Base-by-base conservation (phyloP, 176 grass and related monocot species). In the Carex littledalei region DNA sequence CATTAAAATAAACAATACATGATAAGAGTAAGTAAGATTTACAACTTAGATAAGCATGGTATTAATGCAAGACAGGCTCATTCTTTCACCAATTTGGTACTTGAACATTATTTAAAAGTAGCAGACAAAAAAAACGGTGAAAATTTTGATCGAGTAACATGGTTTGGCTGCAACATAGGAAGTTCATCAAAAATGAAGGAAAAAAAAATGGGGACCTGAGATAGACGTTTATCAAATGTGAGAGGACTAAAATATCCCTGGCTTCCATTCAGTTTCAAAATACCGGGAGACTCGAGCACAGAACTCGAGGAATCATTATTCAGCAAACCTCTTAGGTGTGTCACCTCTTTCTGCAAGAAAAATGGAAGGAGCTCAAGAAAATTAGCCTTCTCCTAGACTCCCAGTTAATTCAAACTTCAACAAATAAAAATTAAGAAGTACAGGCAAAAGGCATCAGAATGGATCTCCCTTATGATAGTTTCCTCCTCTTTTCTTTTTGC, bases 281-380 rank as follows among this genome's bases (percentile, higher is more conserved):
- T 87, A 35, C 85, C 26, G 81, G 96, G 93, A 85, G 93, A 91
- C 39, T 91, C 87, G 29, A 67, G 73, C 21, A 87, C 62, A 79
- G 50, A 81, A 82, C 87, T 86, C 86, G 3, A 79, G 73, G 86
- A 84, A 57, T 65, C 67, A 84, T 88, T 67, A 87, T 80, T 87
- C 24, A 45, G 84, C 77, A 94, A 91, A 53, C 89, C 85, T 91
- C 92, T 87, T 37, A 94, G 78, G 81, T 89, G 89, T 63, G 76
- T 90, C 31, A 99, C 85, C 87, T 89, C 96, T 99, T 99, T 95
- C 96, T 95, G 88, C 53, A 78, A 57, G 68, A 81, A 59, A 66
- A 81, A 39, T 45, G 72, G 10, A 63, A 81, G 22, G 49, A 78
- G 4, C 24, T 78, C 50, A 56, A 78, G 12, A 55, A 78, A 32